phyloP scores from a whole-genome alignment of 441 rosid genomes.

The Populus hybrid region DNA sequence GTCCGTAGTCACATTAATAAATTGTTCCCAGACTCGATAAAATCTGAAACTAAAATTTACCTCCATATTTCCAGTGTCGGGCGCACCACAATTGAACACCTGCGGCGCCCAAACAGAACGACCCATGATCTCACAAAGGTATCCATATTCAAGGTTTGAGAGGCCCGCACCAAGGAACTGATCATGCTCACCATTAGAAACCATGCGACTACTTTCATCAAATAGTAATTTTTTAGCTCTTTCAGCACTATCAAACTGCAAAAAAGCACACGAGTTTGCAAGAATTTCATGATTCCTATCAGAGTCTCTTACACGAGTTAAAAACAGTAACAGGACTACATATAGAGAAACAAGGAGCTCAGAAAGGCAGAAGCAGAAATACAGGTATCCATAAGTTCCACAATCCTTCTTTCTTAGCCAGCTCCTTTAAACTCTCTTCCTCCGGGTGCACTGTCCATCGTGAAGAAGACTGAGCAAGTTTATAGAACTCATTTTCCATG shows the following conservation, averaged over 20 bases:
- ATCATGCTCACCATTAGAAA: constrained; percentile 31
- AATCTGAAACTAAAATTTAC: constrained; percentile 36
- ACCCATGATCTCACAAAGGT: constrained; percentile 98
- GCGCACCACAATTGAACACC: constrained; percentile 95
- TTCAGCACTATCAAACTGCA: constrained; percentile 88
- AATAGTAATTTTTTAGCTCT: constrained; percentile 68
- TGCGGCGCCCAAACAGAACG: constrained; percentile 96
- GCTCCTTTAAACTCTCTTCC: constrained; percentile 84
- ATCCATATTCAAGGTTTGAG: constrained; percentile 92
- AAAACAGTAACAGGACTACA: background rate
- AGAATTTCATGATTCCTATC: constrained; percentile 5
- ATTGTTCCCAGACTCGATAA: background rate
- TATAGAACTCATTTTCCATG: constrained; percentile 69
- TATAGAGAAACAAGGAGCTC: constrained; percentile 1
- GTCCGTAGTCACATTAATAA: background rate
- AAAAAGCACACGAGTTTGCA: constrained; percentile 16
- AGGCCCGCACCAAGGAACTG: constrained; percentile 85
- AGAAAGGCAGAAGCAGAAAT: constrained; percentile 27
- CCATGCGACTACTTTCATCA: constrained; percentile 32
- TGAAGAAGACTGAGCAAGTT: constrained; percentile 67
- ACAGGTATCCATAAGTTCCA: constrained; percentile 97
- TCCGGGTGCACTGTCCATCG: constrained; percentile 94
- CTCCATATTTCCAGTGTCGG: constrained; percentile 99
- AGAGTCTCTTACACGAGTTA: background rate
- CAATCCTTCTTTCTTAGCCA: constrained; percentile 87